A percentile compares a stretch with the other conserved stretches of the same genome.
phyloP scores from a whole-genome alignment of 179 eudicot species.

The Beta macrorhiza region DNA sequence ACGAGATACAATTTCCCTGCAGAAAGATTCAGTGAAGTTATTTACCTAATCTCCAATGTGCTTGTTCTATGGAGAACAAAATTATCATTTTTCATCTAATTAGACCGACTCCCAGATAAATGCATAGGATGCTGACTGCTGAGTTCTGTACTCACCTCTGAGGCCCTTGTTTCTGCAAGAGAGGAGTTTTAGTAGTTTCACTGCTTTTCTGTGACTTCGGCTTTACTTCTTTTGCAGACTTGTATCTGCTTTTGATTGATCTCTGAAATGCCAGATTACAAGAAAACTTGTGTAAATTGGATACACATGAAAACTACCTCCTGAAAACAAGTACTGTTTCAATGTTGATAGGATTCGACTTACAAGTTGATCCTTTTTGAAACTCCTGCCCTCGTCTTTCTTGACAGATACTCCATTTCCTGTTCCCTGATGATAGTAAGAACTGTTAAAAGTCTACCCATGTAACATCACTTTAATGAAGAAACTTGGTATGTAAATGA shows the following conservation, averaged over 20 bases:
- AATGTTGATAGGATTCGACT: constrained; percentile 9
- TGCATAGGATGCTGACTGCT: background rate
- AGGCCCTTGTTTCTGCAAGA: constrained; percentile 38
- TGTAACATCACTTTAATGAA: background rate
- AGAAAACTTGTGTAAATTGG: background rate
- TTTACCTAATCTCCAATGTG: too few species aligned
- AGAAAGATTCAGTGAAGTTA: background rate
- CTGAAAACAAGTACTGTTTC: background rate
- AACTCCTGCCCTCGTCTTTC: constrained; percentile 21
- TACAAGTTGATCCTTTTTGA: constrained; percentile 33
- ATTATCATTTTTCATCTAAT: too few species aligned
- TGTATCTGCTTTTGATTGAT: constrained; percentile 32
- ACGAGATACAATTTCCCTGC: constrained; percentile 30
- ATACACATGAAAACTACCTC: background rate
- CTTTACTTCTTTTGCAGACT: constrained; percentile 18
- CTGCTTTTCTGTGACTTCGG: constrained; percentile 30
- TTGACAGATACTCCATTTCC: constrained; percentile 28
- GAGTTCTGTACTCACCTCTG: constrained; percentile 41
- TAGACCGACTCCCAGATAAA: too few species aligned
- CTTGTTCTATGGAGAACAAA: too few species aligned
- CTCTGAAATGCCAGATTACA: constrained; percentile 12
- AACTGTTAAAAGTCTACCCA: constrained; percentile 12
- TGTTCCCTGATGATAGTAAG: constrained; percentile 8
- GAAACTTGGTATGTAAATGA: background rate
- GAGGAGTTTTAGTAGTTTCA: constrained; percentile 29